Evolutionary conservation across 805 yeast genomes (phyloP), one percentile per base, ranked within the genome.

Genomic region (Isabelozyma pseudorhagii): DNA sequence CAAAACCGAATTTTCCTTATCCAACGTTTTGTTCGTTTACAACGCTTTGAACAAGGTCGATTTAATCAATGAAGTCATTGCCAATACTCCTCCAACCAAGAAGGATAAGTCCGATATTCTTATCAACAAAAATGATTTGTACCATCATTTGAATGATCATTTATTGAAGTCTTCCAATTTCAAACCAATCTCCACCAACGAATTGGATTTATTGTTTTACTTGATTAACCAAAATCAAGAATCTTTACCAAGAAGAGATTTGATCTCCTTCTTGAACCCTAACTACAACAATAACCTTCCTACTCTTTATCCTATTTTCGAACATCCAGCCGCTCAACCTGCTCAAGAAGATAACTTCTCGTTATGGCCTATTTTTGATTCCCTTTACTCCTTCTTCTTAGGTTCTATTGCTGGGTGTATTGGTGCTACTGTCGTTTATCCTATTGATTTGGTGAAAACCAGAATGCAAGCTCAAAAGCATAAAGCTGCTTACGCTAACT

Each of bases 401-500:
- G 99, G 99, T 14, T 90, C 97, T 3, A 79, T 92, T 46, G 98
- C 99, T 31, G 99, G 99, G 51, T 94, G 97, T 59, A 84, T 93
- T 68, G 99, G 99, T 54, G 97, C 99, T n/a, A 89, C 97, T 5
- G 89, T 87, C 13, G 99, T 93, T 42, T 93, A 93, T 67, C 99
- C 99, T 31, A 94, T 94, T 57, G 99, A 93, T 71, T 77, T 94
- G 66, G 91, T 93, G 55, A 93, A 93, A 72, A 93, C 99, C 5
- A 83, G 98, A 68, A 90, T 93, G 96, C 99, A 93, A 72, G 96
- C 96, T 53, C 98, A 93, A 73, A 82, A 90, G 56, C 82, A 83
- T 52, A 76, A 81, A 45, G 71, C 85, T 1, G 72, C 83, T 44
- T 93, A 93, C 69, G 81, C 80, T 53, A 90, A 88, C 61, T 91